Percentiles rank a stretch among this genome's conserved stretches.
phyloP scores from a whole-genome alignment of 768 basidiomycete genomes.

The Nidularia sp. region DNA sequence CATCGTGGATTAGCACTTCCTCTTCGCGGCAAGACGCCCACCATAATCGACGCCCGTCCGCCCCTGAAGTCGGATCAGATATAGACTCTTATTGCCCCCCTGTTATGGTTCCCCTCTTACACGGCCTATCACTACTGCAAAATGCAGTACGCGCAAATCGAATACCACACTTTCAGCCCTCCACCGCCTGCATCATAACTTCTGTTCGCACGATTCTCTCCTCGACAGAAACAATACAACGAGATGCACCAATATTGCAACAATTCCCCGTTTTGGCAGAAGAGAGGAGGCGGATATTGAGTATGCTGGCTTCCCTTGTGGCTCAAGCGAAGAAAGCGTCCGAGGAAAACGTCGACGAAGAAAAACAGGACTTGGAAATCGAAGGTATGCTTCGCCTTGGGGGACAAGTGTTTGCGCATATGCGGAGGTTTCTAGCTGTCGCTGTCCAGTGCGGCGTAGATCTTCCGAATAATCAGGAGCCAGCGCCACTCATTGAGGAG shows the following conservation, averaged over 20 bases:
- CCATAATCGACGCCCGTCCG: conserved; percentile 23
- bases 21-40: too few species aligned
- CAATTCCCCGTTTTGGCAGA: conserved; percentile 62
- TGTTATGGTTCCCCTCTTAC: conserved; percentile 79
- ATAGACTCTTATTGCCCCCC: conserved; percentile 68
- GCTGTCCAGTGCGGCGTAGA: conserved; percentile 73
- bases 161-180: conserved; percentile 84
- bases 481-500: conserved; percentile 15
- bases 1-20: too few species aligned
- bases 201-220: conserved; percentile 86
- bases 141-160: conserved; percentile 79
- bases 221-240: conserved; percentile 77
- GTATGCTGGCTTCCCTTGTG: conserved; percentile 78
- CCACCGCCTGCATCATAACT: conserved; percentile 92
- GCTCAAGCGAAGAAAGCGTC: conserved; percentile 71
- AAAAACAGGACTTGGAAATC: conserved; percentile 51
- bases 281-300: conserved; percentile 79
- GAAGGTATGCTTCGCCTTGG: conserved; percentile 78
- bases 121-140: conserved; percentile 82
- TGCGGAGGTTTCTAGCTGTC: conserved; percentile 74
- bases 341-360: conserved; percentile 41
- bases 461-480: conserved; percentile 41
- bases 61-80: conserved; percentile 44
- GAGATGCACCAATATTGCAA: conserved; percentile 73
- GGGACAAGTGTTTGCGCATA: conserved; percentile 75